A percentile compares a stretch with the other conserved stretches of the same genome.
Conservation (phyloP, 441 rosid species). For the Capsella rubella region DNA sequence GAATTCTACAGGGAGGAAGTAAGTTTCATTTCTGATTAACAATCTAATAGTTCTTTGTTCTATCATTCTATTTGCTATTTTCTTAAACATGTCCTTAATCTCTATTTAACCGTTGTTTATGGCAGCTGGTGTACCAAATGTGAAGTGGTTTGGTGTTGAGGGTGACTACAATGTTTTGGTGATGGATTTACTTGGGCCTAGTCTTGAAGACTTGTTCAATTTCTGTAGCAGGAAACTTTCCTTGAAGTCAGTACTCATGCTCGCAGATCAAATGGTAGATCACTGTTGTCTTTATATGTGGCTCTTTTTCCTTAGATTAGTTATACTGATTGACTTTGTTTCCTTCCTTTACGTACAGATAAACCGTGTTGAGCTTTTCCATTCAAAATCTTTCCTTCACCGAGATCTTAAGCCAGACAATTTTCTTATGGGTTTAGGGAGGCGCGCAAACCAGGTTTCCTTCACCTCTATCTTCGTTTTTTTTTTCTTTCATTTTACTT, state of each 20-base stretch:
- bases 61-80: not conserved
- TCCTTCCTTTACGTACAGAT: constrained; percentile 53
- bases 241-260: constrained; percentile 94
- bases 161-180: constrained; percentile 96
- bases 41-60: not conserved
- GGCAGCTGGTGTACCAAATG: constrained; percentile 94
- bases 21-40: constrained; percentile 35
- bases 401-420: constrained; percentile 99
- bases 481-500: constrained; percentile 1
- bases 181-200: constrained; percentile 98
- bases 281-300: not conserved
- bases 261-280: constrained; percentile 95
- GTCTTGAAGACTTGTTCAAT: constrained; percentile 97
- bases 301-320: constrained; percentile 10
- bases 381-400: constrained; percentile 94
- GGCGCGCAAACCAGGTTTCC: constrained; percentile 95
- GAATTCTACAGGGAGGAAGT: constrained; percentile 99
- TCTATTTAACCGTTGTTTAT: not conserved
- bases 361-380: constrained; percentile 90
- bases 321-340: constrained; percentile 8
- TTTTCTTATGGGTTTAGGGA: constrained; percentile 97
- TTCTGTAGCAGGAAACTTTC: constrained; percentile 96
- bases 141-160: constrained; percentile 95
- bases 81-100: constrained; percentile 10
- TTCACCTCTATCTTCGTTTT: not conserved